Percentiles rank a stretch among this genome's conserved stretches.
Conservation (phyloP, 345 rosid genomes). For the Euclidium syriacum region DNA sequence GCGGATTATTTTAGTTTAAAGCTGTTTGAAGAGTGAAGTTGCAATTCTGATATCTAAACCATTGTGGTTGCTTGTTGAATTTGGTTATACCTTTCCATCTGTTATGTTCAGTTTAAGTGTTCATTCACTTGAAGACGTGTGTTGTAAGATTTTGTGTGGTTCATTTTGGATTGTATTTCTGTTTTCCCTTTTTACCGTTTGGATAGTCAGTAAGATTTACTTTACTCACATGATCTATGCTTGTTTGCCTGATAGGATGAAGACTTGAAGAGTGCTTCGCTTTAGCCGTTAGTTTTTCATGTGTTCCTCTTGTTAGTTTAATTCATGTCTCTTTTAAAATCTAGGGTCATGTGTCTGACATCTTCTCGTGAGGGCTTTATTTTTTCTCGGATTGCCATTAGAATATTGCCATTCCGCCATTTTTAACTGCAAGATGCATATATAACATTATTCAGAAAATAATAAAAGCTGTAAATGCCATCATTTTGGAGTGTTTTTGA, state of each 20-base stretch:
- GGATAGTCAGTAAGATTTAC: no score
- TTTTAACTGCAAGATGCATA: conserved; percentile 2
- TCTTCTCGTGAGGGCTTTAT: not conserved
- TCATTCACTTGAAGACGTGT: not conserved
- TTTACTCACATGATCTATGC: conserved; percentile 10
- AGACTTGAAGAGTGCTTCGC: not conserved
- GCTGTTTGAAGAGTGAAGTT: not conserved
- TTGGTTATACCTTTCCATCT: not conserved
- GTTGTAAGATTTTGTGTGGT: not conserved
- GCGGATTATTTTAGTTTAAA: not conserved
- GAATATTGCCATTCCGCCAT: not conserved
- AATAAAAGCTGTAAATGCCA: not conserved
- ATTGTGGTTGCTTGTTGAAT: not conserved
- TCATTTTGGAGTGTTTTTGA: not conserved
- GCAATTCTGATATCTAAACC: conserved; percentile 7
- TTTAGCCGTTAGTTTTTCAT: not conserved
- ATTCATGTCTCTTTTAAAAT: not conserved
- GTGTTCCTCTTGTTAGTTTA: not conserved
- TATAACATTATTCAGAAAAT: not conserved
- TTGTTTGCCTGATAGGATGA: conserved; percentile 13
- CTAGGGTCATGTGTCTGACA: not conserved
- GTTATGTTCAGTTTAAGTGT: not conserved
- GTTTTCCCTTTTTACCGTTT: not conserved
- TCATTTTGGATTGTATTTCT: not conserved
- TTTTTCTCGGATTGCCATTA: conserved; percentile 1